Base-by-base conservation (phyloP, 768 basidiomycete species). In the Cystobasidium tubakii region DNA sequence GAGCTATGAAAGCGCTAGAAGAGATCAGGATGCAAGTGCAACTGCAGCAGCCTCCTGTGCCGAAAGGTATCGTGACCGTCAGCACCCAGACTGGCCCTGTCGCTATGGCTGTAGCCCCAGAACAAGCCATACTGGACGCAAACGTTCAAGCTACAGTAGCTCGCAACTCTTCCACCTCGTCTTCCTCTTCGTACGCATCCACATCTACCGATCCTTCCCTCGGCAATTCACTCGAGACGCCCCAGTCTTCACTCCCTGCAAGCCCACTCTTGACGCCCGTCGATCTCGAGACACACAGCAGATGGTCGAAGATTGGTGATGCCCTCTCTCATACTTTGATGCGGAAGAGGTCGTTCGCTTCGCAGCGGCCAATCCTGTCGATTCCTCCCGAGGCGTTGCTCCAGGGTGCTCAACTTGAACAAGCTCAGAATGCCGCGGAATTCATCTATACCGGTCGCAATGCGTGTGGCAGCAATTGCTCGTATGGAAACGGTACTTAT, bases 291-390 rank as follows among this genome's bases (percentile, higher is more conserved):
- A 60, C 31, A 31, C 69, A 71, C 9, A 57, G 27, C 12, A n/a
- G 69, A 29, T 71, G 69, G 69, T 39, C 33, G n/a, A 71, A 71
- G 69, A 31, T 71, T 23, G 44, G 69, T 29, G 69, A 71, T 60
- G 69, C 69, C 2, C 34, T 71, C 6, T 55, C 69, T 3, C 33
- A 71, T 34, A 55, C 69, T 4, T 29, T 71, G 12, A 34, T 53
- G 53, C 50, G 69, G 9, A 71, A 71, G 39, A 33, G 69, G 29
- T 71, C 69, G 3, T 71, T 71, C 25, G 69, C 69, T 6, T 71
- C 69, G 1, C 21, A n/a, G n/a, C 50, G 69, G 55, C 54, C 69
- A 19, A 60, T 36, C 42, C 54, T 71, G 13, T 42, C 66, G 13
- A 50, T 69, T 46, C 34, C 69, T 9, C 69, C 69, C 6, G 69